Evolutionary conservation across 306 rosid genomes (phyloP).

Genomic region (Pterocarpus macrocarpus): DNA sequence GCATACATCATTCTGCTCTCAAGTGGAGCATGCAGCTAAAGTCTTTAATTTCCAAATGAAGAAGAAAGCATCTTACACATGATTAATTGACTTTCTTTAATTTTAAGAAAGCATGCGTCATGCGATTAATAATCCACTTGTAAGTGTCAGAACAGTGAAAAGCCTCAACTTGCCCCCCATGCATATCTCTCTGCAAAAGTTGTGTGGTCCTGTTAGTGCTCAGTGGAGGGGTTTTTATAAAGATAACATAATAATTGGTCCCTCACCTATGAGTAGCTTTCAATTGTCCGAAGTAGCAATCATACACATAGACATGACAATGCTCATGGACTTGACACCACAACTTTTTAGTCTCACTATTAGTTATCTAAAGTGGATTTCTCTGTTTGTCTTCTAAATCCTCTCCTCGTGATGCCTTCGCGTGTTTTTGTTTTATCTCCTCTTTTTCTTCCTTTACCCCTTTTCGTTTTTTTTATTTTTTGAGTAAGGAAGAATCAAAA

Average conservation of each 20-base stretch:
- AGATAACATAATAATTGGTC: constrained; percentile 61
- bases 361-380: constrained; percentile 57
- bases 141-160: constrained; percentile 38
- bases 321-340: constrained; percentile 55
- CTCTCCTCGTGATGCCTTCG: constrained; percentile 50
- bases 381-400: constrained; percentile 48
- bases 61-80: constrained; percentile 46
- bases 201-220: constrained; percentile 70
- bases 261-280: constrained; percentile 57
- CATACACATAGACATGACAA: constrained; percentile 63
- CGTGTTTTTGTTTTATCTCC: constrained; percentile 7
- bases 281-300: constrained; percentile 58
- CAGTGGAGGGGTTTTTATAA: constrained; percentile 47
- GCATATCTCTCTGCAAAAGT: constrained; percentile 86
- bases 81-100: constrained; percentile 46
- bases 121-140: constrained; percentile 42
- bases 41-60: constrained; percentile 27
- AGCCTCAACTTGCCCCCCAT: constrained; percentile 48
- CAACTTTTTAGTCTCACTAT: constrained; percentile 58
- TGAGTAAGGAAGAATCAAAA: neutral
- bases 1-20: neutral
- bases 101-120: constrained; percentile 52
- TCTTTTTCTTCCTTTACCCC: neutral
- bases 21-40: neutral
- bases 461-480: neutral